Evolutionary conservation across 108 stramenopile genomes (phyloP).

Genomic region (Parmales sp.): DNA sequence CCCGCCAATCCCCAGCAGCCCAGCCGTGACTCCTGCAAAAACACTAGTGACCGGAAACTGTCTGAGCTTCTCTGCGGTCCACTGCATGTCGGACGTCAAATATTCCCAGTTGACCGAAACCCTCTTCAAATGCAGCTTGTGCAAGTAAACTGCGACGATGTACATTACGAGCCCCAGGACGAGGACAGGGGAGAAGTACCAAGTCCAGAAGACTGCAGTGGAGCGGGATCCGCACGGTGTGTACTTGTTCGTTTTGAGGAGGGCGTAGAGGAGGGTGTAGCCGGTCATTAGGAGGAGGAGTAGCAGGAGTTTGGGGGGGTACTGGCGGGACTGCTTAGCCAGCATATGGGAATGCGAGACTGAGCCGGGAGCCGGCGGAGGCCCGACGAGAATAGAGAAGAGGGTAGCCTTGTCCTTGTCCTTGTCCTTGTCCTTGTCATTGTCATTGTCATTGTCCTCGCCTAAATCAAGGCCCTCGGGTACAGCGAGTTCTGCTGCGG

Average conservation of each 20-base stretch:
- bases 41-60: slow-evolving; percentile 14
- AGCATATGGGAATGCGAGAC: not conserved
- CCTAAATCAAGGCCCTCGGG: no score
- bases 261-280: not conserved
- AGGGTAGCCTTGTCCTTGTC: not conserved
- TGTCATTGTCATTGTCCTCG: not conserved
- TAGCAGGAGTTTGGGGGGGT: not conserved
- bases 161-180: not conserved
- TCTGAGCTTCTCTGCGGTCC: not conserved
- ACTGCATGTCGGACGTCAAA: not conserved
- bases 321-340: not conserved
- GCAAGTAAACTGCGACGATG: not conserved
- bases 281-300: not conserved
- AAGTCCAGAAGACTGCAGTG: not conserved
- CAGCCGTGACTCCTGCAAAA: slow-evolving; percentile 11
- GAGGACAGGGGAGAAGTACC: not conserved
- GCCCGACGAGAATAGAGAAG: no score
- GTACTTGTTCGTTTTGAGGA: not conserved
- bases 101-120: not conserved
- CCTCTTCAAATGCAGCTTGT: not conserved
- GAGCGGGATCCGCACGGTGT: not conserved
- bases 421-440: not conserved
- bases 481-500: no score
- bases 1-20: slow-evolving; percentile 14
- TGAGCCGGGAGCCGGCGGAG: not conserved